Evolutionary conservation across 768 basidiomycete species (phyloP), one percentile per base, ranked within the genome.

Genomic region (Sistotremastrum suecicum): DNA sequence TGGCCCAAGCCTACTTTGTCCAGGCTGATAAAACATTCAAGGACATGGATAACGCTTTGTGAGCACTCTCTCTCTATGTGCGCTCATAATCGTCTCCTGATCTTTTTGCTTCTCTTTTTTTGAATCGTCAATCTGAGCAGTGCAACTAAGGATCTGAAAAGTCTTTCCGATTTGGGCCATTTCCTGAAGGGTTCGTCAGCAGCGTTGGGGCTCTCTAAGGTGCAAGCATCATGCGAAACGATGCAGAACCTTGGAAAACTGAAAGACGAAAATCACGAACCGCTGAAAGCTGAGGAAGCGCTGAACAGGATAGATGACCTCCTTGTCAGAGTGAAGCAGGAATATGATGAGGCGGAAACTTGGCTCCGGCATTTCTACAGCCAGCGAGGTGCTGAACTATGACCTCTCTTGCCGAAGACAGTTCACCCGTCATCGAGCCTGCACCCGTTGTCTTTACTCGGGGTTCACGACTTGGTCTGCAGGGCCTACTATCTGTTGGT

Each of bases 161-260:
- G 72, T 46, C 75, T 99, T 11, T 82, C 85, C 2, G 63, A 67
- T 11, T 70, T 83, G 7, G 95, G 92, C 0, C 94, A 99, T 64
- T 99, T 87, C 65, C 78, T 98, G 58, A 99, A 98, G 63, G 94
- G 94, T 41, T 97, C 92, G 2, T 94, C 91, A 8, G 92, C 92
- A 31, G 88, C 92, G 2, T 72, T 99, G 39, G 94, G 95, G 30
- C 75, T 92, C 32, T 64, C 65, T 48, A 75, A 75, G 51, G 91
- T 99, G 44, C 83, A 88, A 59, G 71, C 66, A 10, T 79, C 81
- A 29, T 97, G 94, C 67, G 90, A 89, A 62, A 74, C 75, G 63
- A 91, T 98, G 55, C 92, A 98, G 63, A 77, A 92, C 62, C 82
- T 80, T 54, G 90, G 88, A 40, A 69, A 78, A 51, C 63, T 69